Evolutionary conservation across 805 yeast species (phyloP).

Genomic region (Kazachstania viticola): DNA sequence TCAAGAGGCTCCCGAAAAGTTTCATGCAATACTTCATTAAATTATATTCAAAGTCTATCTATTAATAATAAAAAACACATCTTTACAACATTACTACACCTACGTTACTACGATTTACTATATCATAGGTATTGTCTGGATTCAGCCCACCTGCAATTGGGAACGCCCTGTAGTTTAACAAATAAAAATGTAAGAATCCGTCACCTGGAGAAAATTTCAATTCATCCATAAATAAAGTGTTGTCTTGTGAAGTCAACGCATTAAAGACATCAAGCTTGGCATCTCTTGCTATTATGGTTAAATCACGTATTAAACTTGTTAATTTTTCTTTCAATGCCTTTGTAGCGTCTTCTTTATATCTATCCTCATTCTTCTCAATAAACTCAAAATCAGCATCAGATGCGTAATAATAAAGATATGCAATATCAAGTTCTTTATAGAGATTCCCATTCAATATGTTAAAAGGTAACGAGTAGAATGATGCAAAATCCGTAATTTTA

Average conservation of each 20-base stretch:
- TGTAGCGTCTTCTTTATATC: conserved; percentile 31
- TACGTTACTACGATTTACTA: conserved; percentile 58
- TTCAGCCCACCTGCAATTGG: conserved; percentile 76
- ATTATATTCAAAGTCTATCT: no score
- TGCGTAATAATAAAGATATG: conserved; percentile 85
- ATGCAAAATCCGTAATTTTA: conserved; percentile 74
- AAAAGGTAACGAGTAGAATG: conserved; percentile 83
- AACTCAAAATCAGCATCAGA: conserved; percentile 45
- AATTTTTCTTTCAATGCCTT: conserved; percentile 46
- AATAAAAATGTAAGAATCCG: conserved; percentile 79
- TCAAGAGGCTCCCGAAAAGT: no score
- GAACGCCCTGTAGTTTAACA: conserved; percentile 80
- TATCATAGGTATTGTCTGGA: conserved; percentile 39
- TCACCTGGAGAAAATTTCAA: conserved; percentile 90
- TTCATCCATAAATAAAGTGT: conserved; percentile 67
- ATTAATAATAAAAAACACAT: no score
- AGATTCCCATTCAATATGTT: conserved; percentile 57
- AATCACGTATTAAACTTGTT: conserved; percentile 52
- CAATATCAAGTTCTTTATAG: conserved; percentile 66
- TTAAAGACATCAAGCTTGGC: conserved; percentile 81
- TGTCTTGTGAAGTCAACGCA: conserved; percentile 85
- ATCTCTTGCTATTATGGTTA: conserved; percentile 59
- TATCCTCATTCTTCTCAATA: conserved; percentile 20
- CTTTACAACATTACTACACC: conserved; percentile 85
- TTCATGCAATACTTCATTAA: no score